Percentiles rank a stretch among this genome's conserved stretches.
phyloP scores from a whole-genome alignment of 129 eudicot genomes.

The Glebionis coronaria region DNA sequence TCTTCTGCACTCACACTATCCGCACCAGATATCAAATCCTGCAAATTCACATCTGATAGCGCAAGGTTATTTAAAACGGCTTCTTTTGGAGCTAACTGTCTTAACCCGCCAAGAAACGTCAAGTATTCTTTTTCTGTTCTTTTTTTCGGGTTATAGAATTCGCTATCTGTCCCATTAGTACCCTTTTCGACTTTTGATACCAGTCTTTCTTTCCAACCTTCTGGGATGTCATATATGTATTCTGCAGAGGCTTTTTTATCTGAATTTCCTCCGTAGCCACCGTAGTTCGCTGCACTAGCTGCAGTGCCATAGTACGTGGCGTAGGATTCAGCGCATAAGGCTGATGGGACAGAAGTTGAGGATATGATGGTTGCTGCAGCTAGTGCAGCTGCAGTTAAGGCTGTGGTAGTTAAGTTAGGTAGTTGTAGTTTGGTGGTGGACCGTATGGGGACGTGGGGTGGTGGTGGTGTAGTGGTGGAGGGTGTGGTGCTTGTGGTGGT shows the following conservation, averaged over 20 bases:
- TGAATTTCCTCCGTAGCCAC: slow-evolving; percentile 96
- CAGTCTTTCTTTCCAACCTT: slow-evolving; percentile 86
- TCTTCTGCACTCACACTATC: slow-evolving; percentile 65
- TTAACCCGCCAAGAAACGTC: slow-evolving; percentile 60
- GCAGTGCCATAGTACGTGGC: slow-evolving; percentile 87
- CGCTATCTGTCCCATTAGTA: slow-evolving; percentile 94
- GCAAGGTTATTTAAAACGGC: slow-evolving; percentile 71
- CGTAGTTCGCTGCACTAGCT: slow-evolving; percentile 93
- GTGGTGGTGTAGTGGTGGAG: slow-evolving; percentile 38
- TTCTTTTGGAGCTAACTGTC: slow-evolving; percentile 80
- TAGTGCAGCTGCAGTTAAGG: slow-evolving; percentile 31
- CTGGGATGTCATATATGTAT: slow-evolving; percentile 86
- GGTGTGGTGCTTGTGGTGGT: slow-evolving; percentile 44
- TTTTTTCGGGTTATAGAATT: slow-evolving; percentile 87
- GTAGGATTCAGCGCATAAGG: slow-evolving; percentile 44
- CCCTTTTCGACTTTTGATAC: slow-evolving; percentile 94
- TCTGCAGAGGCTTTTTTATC: slow-evolving; percentile 83
- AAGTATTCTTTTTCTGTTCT: slow-evolving; percentile 76
- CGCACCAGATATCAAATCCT: slow-evolving; percentile 64
- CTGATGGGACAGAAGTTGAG: slow-evolving; percentile 35
- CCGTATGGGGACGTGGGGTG: slow-evolving; percentile 42
- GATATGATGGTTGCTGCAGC: slow-evolving; percentile 41
- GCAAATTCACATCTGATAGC: slow-evolving; percentile 80
- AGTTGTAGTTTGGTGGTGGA: slow-evolving; percentile 39
- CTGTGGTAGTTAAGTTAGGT: slow-evolving; percentile 45